phyloP scores from a whole-genome alignment of 2,329 filamentous ascomycete species.

The Didymella glomerata region DNA sequence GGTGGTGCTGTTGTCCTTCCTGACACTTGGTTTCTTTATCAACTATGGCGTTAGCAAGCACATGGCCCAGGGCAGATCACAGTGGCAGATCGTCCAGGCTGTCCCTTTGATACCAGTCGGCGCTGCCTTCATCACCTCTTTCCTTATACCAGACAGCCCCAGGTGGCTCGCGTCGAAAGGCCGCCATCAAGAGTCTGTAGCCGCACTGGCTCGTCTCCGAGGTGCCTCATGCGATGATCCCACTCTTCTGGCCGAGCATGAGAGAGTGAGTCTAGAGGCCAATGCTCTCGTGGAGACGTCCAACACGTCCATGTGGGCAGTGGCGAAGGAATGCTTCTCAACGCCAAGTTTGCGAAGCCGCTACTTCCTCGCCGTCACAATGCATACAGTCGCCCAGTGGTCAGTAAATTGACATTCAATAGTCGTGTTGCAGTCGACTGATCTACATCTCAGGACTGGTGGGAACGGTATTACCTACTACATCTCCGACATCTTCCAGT shows the following conservation, averaged over 20 bases:
- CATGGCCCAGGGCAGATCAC: not conserved
- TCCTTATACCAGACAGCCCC: not conserved
- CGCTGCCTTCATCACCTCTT: not conserved
- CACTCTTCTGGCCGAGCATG: not conserved
- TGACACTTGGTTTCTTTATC: conserved; percentile 2
- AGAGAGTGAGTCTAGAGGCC: not conserved
- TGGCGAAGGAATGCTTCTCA: not conserved
- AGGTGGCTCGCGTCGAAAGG: not conserved
- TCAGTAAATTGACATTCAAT: no score
- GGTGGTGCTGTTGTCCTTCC: not conserved
- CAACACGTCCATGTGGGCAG: not conserved
- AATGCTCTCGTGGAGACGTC: conserved; percentile 3
- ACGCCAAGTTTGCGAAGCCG: not conserved
- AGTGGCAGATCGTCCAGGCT: conserved; percentile 5
- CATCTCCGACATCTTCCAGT: conserved; percentile 1
- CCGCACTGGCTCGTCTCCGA: not conserved
- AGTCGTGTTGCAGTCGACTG: no score
- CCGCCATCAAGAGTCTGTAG: not conserved
- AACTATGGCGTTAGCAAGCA: conserved; percentile 4
- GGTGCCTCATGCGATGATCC: not conserved
- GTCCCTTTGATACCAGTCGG: conserved; percentile 4
- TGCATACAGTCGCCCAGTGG: conserved; percentile 2
- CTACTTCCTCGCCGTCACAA: not conserved
- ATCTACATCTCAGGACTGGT: not conserved
- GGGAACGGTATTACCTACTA: conserved; percentile 5